Base-by-base conservation (phyloP, 352 stramenopile genomes). In the Phytophthora sp. region DNA sequence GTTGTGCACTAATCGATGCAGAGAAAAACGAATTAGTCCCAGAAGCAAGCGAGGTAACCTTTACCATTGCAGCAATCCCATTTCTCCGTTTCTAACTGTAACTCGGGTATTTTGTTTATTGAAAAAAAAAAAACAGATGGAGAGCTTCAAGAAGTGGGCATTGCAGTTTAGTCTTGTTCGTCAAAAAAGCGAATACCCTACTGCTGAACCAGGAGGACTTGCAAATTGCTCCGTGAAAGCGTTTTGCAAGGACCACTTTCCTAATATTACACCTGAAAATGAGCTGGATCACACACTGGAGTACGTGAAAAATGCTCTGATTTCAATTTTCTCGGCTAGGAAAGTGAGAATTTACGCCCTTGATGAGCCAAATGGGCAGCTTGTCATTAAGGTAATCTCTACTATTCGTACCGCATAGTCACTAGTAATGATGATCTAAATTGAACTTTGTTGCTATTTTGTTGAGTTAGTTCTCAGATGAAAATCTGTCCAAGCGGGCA, bases 241-340 rank as follows among this genome's bases (percentile, higher is more conserved):
- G 2, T 94, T 90, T 54, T 89, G 77, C 69, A 89, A 91, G 27
- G 82, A 94, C 26, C 74, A 87, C 32, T 79, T 92, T n/a, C 64
- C 84, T 11, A 85, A 85, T 37, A 87, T 94, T 21, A 84, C 79
- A 12, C 85, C 85, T 0, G 85, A 94, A 41, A 88, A 90, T 34
- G 85, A 94, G 53, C 60, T 92, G 1, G 82, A 94, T 54, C 82
- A 92, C 44, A 90, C 83, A 3, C 70, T 92, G 2, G 84, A 94
- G 58, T 83, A 85, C 42, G 54, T 89, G 54, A 82, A 89, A 61
- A 78, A 67, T 13, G 72, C 79, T 0, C 62, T 94, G 12, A 81
- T 68, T 10, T 69, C 64, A 3, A 73, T 80, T 51, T 94, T 94
- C 50, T 74, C 67, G 5, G 83, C 82, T 26, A 63, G 76, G 1